Conservation (phyloP, 2,329 filamentous ascomycete species). For the Epichloe baconii region DNA sequence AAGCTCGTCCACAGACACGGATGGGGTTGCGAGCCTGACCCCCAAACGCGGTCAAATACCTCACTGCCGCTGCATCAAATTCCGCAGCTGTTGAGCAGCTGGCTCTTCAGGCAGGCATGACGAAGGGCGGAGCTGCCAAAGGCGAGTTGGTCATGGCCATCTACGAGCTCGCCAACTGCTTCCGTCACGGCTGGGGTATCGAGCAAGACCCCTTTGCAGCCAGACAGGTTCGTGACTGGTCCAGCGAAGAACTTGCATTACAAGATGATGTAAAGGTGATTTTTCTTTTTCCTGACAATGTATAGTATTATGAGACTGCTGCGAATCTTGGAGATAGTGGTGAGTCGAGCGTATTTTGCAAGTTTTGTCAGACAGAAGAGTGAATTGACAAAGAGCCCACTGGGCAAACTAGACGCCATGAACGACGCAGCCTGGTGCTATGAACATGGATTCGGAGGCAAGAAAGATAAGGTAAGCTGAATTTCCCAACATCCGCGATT, state of each 20-base stretch:
- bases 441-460: slow-evolving; percentile 89
- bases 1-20: slow-evolving; percentile 51
- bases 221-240: slow-evolving; percentile 37
- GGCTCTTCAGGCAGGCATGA: slow-evolving; percentile 75
- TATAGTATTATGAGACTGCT: slow-evolving; percentile 90
- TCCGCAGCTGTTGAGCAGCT: slow-evolving; percentile 76
- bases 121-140: slow-evolving; percentile 88
- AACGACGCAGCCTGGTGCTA: slow-evolving; percentile 96
- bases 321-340: slow-evolving; percentile 87
- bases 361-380: background rate
- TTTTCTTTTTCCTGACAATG: background rate
- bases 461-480: slow-evolving; percentile 87
- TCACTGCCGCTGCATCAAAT: slow-evolving; percentile 81
- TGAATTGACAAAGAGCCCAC: background rate
- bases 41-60: slow-evolving; percentile 66
- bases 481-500: background rate
- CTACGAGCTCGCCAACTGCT: slow-evolving; percentile 86
- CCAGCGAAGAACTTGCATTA: slow-evolving; percentile 20
- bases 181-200: slow-evolving; percentile 90
- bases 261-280: background rate
- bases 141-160: slow-evolving; percentile 94
- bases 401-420: slow-evolving; percentile 61
- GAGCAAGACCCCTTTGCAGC: slow-evolving; percentile 76
- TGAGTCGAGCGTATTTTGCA: slow-evolving; percentile 23
- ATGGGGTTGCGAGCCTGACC: slow-evolving; percentile 73